These are phyloP conservation scores for Cystobasidium ongulense DNA, from an alignment of 768 basidiomycete genomes.

Conservation along the genomic window DNA sequence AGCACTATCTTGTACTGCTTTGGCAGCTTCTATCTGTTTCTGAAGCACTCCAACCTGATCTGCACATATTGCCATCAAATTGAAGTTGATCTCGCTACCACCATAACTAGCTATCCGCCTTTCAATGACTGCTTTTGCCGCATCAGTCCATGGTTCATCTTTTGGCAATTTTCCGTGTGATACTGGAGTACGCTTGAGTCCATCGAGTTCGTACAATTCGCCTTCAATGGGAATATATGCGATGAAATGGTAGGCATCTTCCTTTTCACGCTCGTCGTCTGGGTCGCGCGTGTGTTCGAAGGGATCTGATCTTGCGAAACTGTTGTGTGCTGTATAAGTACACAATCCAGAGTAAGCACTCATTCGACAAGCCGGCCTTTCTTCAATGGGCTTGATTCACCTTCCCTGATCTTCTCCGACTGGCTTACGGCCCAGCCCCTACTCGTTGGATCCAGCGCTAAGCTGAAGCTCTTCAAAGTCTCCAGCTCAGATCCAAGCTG, in stretches of 20 bases:
- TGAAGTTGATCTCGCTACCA: constrained; percentile 83
- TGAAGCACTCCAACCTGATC: constrained; percentile 68
- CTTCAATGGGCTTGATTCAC: constrained; percentile 33
- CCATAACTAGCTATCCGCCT: constrained; percentile 84
- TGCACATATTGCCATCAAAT: constrained; percentile 74
- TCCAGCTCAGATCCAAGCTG: constrained; percentile 59
- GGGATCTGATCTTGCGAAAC: constrained; percentile 78
- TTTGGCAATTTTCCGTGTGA: constrained; percentile 67
- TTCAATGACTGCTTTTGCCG: constrained; percentile 77
- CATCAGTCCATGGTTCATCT: constrained; percentile 67
- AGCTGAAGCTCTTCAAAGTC: constrained; percentile 66
- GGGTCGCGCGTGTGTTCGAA: constrained; percentile 51
- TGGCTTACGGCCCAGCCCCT: constrained; percentile 42
- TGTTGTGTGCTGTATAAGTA: constrained; percentile 78
- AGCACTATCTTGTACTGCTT: constrained; percentile 37
- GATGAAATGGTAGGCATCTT: constrained; percentile 94
- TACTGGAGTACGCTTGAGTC: constrained; percentile 69
- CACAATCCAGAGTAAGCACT: constrained; percentile 54
- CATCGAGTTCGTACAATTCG: constrained; percentile 84
- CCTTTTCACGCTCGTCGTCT: constrained; percentile 53
- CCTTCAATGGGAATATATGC: constrained; percentile 82
- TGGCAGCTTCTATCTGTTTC: constrained; percentile 53
- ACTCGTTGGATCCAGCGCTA: constrained; percentile 3
- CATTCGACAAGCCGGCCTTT: neutral
- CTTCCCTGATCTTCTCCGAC: constrained; percentile 48